Conservation (phyloP, 169 alveolate genomes). For the Besnoitia besnoiti region DNA sequence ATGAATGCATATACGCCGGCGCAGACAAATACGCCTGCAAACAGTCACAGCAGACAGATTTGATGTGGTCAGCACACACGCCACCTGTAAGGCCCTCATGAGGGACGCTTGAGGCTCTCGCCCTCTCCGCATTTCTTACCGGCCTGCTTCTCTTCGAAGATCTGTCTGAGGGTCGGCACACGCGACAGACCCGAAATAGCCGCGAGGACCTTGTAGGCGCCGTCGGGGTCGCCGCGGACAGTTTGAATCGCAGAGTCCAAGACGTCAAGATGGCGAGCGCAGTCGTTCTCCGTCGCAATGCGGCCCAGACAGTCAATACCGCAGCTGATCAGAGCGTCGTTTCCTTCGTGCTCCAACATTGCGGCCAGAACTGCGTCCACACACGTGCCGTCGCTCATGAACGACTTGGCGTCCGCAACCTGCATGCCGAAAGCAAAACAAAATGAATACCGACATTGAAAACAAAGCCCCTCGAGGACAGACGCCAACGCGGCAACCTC, state of each 20-base stretch:
- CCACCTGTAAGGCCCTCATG: not conserved
- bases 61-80: not conserved
- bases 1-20: not conserved
- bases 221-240: constrained; percentile 83
- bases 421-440: too few relatives aligned
- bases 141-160: constrained; percentile 62
- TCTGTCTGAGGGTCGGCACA: constrained; percentile 78
- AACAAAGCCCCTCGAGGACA: too few relatives aligned
- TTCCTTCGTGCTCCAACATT: constrained; percentile 87
- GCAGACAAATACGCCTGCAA: not conserved
- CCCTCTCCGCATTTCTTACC: constrained; percentile 28
- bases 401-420: constrained; percentile 77
- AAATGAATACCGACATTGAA: too few relatives aligned
- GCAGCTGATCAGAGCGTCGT: constrained; percentile 82
- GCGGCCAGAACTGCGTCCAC: constrained; percentile 86
- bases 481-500: too few relatives aligned
- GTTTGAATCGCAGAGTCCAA: constrained; percentile 76
- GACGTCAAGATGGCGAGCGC: constrained; percentile 81
- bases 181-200: constrained; percentile 90
- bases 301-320: constrained; percentile 86
- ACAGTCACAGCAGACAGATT: not conserved
- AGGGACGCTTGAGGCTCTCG: not conserved
- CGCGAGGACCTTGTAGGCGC: constrained; percentile 85
- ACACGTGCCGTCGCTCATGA: constrained; percentile 82
- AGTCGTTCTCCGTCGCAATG: constrained; percentile 89